Conservation (phyloP, 2,329 filamentous ascomycete species). For the Ceratocystis destructans region DNA sequence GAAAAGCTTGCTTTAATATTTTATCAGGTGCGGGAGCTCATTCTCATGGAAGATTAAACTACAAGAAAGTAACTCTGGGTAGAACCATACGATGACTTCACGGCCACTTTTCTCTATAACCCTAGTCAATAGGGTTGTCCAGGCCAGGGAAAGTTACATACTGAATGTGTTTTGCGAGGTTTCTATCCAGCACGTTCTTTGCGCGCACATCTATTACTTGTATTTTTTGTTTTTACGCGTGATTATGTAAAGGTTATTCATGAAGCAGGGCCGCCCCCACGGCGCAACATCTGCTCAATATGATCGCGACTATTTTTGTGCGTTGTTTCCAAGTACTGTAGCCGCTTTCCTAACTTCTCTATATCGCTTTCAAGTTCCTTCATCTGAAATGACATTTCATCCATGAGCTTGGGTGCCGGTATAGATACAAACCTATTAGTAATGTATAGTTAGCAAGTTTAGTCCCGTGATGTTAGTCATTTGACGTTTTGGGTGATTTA, state of each 20-base stretch:
- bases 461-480: background rate
- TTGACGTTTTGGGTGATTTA: slow-evolving; percentile 32
- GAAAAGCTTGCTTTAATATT: background rate
- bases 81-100: background rate
- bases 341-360: slow-evolving; percentile 68
- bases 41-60: background rate
- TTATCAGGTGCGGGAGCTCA: background rate
- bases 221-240: background rate
- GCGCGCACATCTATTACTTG: background rate
- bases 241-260: background rate
- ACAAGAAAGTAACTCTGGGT: background rate
- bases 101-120: background rate
- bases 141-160: too few relatives aligned
- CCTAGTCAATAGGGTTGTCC: background rate
- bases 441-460: background rate
- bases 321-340: slow-evolving; percentile 88
- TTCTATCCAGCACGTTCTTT: background rate
- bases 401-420: slow-evolving; percentile 57
- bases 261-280: slow-evolving; percentile 9
- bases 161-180: background rate
- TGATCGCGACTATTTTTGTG: slow-evolving; percentile 88
- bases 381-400: slow-evolving; percentile 61
- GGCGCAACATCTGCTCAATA: slow-evolving; percentile 71
- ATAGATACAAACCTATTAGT: slow-evolving; percentile 67
- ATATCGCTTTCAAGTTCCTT: slow-evolving; percentile 66